Evolutionary conservation across 352 stramenopile genomes (phyloP).

Genomic region (Globisporangium yorkense): DNA sequence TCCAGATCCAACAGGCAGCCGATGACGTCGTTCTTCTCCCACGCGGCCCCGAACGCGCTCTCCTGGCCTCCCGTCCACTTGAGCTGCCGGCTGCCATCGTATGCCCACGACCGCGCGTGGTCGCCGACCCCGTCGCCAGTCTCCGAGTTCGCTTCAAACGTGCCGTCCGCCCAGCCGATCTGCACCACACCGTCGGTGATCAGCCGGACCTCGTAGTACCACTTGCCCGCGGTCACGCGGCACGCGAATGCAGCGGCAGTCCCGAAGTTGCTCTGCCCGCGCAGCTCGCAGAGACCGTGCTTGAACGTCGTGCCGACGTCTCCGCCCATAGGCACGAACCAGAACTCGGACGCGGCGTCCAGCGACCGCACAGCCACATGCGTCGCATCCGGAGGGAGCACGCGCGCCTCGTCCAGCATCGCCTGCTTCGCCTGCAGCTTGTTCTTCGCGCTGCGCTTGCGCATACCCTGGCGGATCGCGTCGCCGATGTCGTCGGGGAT

Average conservation of each 20-base stretch:
- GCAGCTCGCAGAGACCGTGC: constrained; percentile 67
- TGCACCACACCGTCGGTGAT: constrained; percentile 88
- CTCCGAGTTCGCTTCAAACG: constrained; percentile 71
- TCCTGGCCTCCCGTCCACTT: constrained; percentile 80
- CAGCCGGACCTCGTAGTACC: constrained; percentile 91
- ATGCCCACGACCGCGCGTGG: constrained; percentile 84
- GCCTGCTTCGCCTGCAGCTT: constrained; percentile 3
- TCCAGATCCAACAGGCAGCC: constrained; percentile 83
- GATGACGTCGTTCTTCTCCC: constrained; percentile 84
- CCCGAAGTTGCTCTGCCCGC: constrained; percentile 70
- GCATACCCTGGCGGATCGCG: constrained; percentile 59
- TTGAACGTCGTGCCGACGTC: constrained; percentile 49
- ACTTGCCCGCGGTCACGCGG: constrained; percentile 50
- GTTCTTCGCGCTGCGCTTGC: constrained; percentile 33
- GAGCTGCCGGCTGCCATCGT: constrained; percentile 80
- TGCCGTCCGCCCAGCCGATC: constrained; percentile 87
- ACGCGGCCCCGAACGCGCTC: constrained; percentile 50
- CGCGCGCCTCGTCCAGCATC: constrained; percentile 15
- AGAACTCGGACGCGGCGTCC: constrained; percentile 23
- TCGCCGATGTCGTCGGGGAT: constrained; percentile 60
- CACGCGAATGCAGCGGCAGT: constrained; percentile 54
- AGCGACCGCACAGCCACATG: constrained; percentile 24
- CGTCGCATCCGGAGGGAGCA: constrained; percentile 26
- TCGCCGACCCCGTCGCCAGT: constrained; percentile 88
- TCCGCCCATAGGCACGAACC: constrained; percentile 39